These are phyloP conservation scores for Pseudogymnoascus sp. DNA, from an alignment of 2,329 filamentous ascomycete species.

Conservation along the genomic window DNA sequence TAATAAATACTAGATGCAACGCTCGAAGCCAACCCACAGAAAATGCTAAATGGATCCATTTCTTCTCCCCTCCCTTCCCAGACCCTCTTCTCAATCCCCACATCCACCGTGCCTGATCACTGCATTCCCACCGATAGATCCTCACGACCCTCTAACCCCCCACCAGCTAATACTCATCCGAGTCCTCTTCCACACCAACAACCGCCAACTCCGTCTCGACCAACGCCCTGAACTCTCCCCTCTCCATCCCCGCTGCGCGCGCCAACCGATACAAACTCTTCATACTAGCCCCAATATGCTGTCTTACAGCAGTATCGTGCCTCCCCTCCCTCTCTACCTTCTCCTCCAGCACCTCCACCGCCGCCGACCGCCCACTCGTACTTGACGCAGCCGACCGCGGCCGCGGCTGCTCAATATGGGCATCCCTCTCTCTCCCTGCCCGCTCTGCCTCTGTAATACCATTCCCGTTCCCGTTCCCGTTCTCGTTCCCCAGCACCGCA, in stretches of 20 bases:
- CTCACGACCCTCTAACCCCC: no score
- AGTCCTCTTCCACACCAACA: slow-evolving; percentile 53
- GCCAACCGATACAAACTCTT: slow-evolving; percentile 69
- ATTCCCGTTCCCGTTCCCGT: slow-evolving; percentile 20
- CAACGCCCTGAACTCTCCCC: slow-evolving; percentile 65
- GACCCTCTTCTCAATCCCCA: neutral
- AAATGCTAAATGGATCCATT: neutral
- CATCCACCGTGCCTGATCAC: neutral
- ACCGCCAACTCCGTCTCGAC: slow-evolving; percentile 64
- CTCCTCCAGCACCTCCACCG: neutral
- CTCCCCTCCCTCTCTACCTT: slow-evolving; percentile 47
- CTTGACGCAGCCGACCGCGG: slow-evolving; percentile 16
- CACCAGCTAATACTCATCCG: neutral
- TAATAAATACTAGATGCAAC: neutral
- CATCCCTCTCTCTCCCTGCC: slow-evolving; percentile 26
- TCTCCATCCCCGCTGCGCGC: slow-evolving; percentile 61
- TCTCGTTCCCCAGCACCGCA: slow-evolving; percentile 18
- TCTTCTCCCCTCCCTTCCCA: neutral
- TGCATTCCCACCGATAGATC: neutral
- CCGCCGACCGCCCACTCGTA: neutral
- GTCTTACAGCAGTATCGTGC: slow-evolving; percentile 64
- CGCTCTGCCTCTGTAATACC: neutral
- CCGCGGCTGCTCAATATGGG: slow-evolving; percentile 35
- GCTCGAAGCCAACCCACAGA: neutral
- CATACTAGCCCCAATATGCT: slow-evolving; percentile 69